Conservation (phyloP, 2,329 filamentous ascomycete species). For the Proliferodiscus dingleyae region DNA sequence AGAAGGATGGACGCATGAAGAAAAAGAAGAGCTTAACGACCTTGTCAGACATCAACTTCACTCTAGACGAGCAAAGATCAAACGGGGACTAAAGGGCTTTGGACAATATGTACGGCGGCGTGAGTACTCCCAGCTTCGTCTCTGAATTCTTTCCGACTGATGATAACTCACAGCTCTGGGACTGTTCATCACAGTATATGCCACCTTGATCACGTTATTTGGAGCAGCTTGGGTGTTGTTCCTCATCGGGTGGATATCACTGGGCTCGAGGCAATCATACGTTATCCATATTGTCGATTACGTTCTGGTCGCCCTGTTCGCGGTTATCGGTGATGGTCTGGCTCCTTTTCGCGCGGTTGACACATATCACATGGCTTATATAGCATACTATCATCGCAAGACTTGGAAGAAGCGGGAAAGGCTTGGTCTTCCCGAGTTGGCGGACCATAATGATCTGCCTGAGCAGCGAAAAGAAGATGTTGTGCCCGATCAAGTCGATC, state of each 20-base stretch:
- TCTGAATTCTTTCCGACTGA: not conserved
- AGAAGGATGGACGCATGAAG: conserved; percentile 68
- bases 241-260: conserved; percentile 84
- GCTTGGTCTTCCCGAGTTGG: conserved; percentile 54
- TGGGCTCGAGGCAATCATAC: conserved; percentile 66
- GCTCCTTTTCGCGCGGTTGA: conserved; percentile 73
- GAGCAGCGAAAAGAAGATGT: conserved; percentile 35
- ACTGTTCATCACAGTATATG: conserved; percentile 78
- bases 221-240: conserved; percentile 84
- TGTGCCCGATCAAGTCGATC: conserved; percentile 35
- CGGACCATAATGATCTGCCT: conserved; percentile 50
- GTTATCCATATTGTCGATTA: conserved; percentile 65
- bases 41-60: conserved; percentile 86
- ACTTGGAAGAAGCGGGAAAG: conserved; percentile 48
- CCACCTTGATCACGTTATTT: conserved; percentile 77
- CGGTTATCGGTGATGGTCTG: conserved; percentile 63
- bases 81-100: conserved; percentile 73
- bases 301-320: conserved; percentile 64
- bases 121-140: conserved; percentile 34
- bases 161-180: conserved; percentile 52
- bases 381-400: conserved; percentile 60
- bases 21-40: conserved; percentile 74
- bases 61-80: conserved; percentile 72
- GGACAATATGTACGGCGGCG: conserved; percentile 69
- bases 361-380: conserved; percentile 82